Conservation (phyloP, 495 filamentous ascomycete genomes). For the Trichoderma orchidacearum region DNA sequence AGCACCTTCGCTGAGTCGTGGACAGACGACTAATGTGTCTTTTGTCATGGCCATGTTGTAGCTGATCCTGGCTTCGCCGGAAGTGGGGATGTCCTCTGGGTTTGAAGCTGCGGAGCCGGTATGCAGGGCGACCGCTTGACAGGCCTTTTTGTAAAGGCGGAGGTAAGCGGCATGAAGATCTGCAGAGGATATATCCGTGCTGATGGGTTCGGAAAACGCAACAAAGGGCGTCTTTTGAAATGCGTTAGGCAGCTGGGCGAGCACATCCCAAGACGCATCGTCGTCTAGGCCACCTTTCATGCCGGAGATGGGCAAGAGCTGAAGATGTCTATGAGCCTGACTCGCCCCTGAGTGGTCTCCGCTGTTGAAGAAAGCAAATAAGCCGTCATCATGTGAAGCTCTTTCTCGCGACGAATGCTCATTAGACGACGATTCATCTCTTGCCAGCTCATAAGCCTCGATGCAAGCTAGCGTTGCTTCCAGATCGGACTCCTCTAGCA, state of each 20-base stretch:
- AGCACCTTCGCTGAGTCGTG: slow-evolving; percentile 36
- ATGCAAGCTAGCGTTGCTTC: slow-evolving; percentile 52
- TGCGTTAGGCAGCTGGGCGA: slow-evolving; percentile 33
- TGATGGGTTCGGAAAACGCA: slow-evolving; percentile 12
- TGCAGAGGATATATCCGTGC: slow-evolving; percentile 12
- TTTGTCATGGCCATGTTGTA: slow-evolving; percentile 74
- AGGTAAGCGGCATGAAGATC: slow-evolving; percentile 18
- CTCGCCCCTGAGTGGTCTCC: slow-evolving; percentile 64
- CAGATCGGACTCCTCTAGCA: slow-evolving; percentile 54
- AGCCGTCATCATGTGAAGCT: slow-evolving; percentile 11
- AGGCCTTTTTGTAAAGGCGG: slow-evolving; percentile 41
- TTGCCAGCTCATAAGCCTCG: slow-evolving; percentile 35
- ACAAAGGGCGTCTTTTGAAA: slow-evolving; percentile 12
- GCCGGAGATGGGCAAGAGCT: slow-evolving; percentile 56
- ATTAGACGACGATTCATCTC: not conserved
- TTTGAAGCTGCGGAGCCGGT: not conserved
- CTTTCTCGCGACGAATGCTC: slow-evolving; percentile 6
- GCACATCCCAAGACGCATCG: slow-evolving; percentile 27
- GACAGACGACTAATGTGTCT: slow-evolving; percentile 52
- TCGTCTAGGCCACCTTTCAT: slow-evolving; percentile 42
- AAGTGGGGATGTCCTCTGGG: not conserved
- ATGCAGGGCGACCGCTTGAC: slow-evolving; percentile 11
- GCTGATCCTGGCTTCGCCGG: slow-evolving; percentile 44
- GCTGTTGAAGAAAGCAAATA: slow-evolving; percentile 80
- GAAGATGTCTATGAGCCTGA: slow-evolving; percentile 68